These are phyloP conservation scores for Zalaria sp. DNA, from an alignment of 2,329 filamentous ascomycete genomes.

Conservation along the genomic window DNA sequence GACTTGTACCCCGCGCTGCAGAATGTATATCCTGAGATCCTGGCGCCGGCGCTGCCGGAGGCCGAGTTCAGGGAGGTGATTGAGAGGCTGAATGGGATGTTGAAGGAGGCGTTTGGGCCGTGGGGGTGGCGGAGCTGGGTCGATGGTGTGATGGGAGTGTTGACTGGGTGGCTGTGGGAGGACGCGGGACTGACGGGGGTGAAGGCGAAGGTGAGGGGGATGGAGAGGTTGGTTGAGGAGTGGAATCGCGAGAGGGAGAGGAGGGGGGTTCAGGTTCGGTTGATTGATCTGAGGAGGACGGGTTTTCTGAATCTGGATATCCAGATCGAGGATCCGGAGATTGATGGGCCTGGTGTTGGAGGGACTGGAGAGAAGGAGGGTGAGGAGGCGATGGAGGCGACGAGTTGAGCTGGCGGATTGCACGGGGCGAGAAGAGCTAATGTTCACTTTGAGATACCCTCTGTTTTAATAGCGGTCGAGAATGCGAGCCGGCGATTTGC, in stretches of 20 bases:
- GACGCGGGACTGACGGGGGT: slow-evolving; percentile 65
- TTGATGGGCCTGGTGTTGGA: slow-evolving; percentile 24
- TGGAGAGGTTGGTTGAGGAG: slow-evolving; percentile 72
- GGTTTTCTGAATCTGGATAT: slow-evolving; percentile 82
- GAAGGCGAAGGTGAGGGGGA: slow-evolving; percentile 53
- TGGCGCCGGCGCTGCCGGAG: slow-evolving; percentile 75
- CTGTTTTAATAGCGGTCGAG: too few relatives aligned
- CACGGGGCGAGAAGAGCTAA: not conserved
- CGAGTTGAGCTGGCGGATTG: not conserved
- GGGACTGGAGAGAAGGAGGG: slow-evolving; percentile 7
- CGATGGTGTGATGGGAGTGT: slow-evolving; percentile 62
- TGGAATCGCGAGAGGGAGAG: slow-evolving; percentile 62
- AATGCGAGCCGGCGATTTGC: too few relatives aligned
- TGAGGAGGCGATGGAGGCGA: slow-evolving; percentile 1
- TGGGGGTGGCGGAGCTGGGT: slow-evolving; percentile 63
- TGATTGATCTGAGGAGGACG: slow-evolving; percentile 66
- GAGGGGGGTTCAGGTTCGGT: slow-evolving; percentile 49
- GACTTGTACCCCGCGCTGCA: slow-evolving; percentile 88
- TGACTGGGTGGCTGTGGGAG: slow-evolving; percentile 93
- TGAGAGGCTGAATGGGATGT: slow-evolving; percentile 64
- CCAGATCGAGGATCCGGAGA: slow-evolving; percentile 66
- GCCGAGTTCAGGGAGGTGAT: slow-evolving; percentile 75
- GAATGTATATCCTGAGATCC: slow-evolving; percentile 89
- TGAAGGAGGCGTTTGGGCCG: slow-evolving; percentile 68
- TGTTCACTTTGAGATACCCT: too few relatives aligned